A percentile compares a stretch with the other conserved stretches of the same genome.
Evolutionary conservation across 768 basidiomycete genomes (phyloP).

Genomic region (Naganishia vishniacii): DNA sequence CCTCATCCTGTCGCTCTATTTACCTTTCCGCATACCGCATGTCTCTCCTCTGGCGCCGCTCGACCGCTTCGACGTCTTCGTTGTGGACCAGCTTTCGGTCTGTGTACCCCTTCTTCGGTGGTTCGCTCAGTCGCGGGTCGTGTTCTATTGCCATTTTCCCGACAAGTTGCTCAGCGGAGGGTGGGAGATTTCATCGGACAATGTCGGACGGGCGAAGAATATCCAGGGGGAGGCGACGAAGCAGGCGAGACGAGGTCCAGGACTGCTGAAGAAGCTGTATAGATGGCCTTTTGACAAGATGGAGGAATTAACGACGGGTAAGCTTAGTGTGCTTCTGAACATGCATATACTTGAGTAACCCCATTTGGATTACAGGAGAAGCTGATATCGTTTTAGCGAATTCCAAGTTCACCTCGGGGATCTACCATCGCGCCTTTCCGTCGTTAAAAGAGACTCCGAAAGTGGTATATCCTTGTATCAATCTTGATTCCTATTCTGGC

Average conservation of each 20-base stretch:
- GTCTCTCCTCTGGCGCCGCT: constrained; percentile 34
- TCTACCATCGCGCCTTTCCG: constrained; percentile 70
- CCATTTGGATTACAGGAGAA: constrained; percentile 57
- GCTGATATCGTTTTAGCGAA: constrained; percentile 88
- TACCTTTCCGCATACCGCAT: constrained; percentile 30
- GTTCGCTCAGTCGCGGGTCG: constrained; percentile 67
- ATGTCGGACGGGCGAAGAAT: constrained; percentile 18
- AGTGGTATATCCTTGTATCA: constrained; percentile 95
- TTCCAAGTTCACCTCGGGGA: constrained; percentile 77
- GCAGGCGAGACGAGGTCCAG: constrained; percentile 20
- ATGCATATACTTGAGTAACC: no score
- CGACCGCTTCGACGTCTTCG: constrained; percentile 64
- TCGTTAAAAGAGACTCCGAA: constrained; percentile 58
- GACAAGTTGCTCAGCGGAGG: constrained; percentile 69
- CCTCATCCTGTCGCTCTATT: constrained; percentile 53
- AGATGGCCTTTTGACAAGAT: constrained; percentile 81
- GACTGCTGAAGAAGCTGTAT: constrained; percentile 67
- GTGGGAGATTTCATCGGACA: constrained; percentile 49
- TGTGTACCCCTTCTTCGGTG: constrained; percentile 75
- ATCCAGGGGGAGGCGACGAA: constrained; percentile 53
- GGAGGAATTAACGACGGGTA: constrained; percentile 84
- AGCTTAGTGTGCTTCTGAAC: constrained; percentile 36
- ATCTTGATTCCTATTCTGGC: constrained; percentile 61
- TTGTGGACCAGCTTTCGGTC: constrained; percentile 92
- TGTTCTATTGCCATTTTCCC: constrained; percentile 98